phyloP scores from a whole-genome alignment of 2,329 filamentous ascomycete genomes.

The Epichloe sibirici region DNA sequence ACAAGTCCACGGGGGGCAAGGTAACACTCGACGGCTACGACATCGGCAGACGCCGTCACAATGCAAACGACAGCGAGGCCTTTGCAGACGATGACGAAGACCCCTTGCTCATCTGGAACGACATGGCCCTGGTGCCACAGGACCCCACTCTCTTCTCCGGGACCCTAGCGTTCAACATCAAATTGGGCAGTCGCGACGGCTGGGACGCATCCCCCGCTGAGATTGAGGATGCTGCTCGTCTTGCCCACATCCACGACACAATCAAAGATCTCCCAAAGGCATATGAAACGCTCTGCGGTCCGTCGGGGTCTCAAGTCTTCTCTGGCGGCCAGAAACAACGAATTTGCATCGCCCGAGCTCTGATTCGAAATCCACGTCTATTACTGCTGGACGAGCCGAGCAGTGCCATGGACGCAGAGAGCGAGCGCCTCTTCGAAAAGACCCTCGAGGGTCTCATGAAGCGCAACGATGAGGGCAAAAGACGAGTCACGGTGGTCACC shows the following conservation, averaged over 20 bases:
- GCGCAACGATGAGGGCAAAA: conserved; percentile 16
- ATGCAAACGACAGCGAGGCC: conserved; percentile 23
- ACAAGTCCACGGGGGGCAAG: conserved; percentile 34
- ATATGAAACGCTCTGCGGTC: conserved; percentile 44
- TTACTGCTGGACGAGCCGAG: conserved; percentile 35
- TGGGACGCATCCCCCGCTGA: conserved; percentile 39
- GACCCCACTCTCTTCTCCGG: conserved; percentile 38
- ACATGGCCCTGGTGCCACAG: conserved; percentile 37
- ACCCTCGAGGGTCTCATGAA: conserved; percentile 34
- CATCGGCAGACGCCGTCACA: neutral
- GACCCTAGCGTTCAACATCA: conserved; percentile 35
- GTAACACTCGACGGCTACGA: conserved; percentile 34
- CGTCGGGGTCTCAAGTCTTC: conserved; percentile 46
- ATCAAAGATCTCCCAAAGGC: conserved; percentile 42
- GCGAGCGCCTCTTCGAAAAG: conserved; percentile 40
- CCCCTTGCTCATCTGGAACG: neutral
- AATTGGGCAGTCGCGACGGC: conserved; percentile 35
- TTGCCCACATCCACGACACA: conserved; percentile 52
- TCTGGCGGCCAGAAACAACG: conserved; percentile 62
- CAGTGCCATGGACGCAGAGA: conserved; percentile 51
- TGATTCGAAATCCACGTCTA: conserved; percentile 50
- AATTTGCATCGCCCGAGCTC: conserved; percentile 55
- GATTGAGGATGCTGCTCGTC: conserved; percentile 47
- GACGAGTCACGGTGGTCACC: conserved; percentile 28
- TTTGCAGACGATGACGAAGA: conserved; percentile 24